Evolutionary conservation across 108 stramenopile genomes (phyloP).

Genomic region (Nannochloropsis granulata): DNA sequence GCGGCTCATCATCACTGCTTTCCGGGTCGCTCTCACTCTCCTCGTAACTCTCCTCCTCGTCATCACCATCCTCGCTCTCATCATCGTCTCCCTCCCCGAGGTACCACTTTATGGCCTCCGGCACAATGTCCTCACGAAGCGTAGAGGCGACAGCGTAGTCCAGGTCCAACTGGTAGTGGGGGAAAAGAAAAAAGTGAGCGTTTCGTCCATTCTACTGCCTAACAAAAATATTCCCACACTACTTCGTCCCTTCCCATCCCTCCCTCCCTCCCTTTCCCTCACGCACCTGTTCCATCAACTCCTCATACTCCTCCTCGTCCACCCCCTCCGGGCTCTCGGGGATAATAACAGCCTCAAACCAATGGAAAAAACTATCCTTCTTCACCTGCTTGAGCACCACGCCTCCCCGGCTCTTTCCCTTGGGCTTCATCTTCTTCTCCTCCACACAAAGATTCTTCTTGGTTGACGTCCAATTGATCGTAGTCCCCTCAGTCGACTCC

Average conservation of each 20-base stretch:
- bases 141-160: not conserved
- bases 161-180: not conserved
- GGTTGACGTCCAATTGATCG: constrained; percentile 61
- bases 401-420: constrained; percentile 60
- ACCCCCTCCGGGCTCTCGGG: not conserved
- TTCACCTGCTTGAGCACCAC: constrained; percentile 52
- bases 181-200: not conserved
- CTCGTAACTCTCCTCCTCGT: not conserved
- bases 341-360: constrained; percentile 38
- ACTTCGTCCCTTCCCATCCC: not conserved
- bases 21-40: not conserved
- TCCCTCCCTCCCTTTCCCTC: not conserved
- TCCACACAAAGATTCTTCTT: constrained; percentile 41
- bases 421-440: constrained; percentile 69
- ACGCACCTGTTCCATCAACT: not conserved
- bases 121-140: not conserved
- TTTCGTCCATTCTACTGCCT: too few relatives aligned
- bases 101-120: not conserved
- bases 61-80: not conserved
- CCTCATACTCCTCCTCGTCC: not conserved
- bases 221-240: too few relatives aligned
- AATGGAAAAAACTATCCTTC: constrained; percentile 75
- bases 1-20: not conserved
- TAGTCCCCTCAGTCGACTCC: constrained; percentile 57
- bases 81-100: not conserved